A percentile compares a stretch with the other conserved stretches of the same genome.
These are phyloP conservation scores for Raphanus raphanistrum DNA, from an alignment of 345 rosid species.

Conservation along the genomic window DNA sequence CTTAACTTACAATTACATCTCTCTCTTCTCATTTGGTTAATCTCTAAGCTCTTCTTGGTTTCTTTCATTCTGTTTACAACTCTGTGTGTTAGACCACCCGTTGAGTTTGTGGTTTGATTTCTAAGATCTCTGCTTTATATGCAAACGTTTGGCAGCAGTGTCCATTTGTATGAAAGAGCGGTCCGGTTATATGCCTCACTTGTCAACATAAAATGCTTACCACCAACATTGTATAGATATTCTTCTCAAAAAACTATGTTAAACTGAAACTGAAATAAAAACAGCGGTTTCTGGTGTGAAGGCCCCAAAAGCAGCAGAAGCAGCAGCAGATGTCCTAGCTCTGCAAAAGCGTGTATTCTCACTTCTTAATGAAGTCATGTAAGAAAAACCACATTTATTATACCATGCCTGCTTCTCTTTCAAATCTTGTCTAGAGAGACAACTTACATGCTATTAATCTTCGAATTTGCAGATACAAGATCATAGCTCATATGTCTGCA, in stretches of 20 bases:
- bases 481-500: slow-evolving; percentile 85
- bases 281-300: slow-evolving; percentile 55
- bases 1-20: too few species aligned
- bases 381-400: slow-evolving; percentile 32
- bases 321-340: slow-evolving; percentile 84
- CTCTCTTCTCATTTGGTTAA: too few species aligned
- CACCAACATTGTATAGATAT: slow-evolving; percentile 78
- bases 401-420: neutral
- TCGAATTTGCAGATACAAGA: slow-evolving; percentile 73
- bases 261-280: neutral
- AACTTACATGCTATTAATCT: neutral
- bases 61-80: too few species aligned
- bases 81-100: too few species aligned
- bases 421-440: slow-evolving; percentile 5
- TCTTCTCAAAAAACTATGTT: neutral
- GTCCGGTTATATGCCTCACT: slow-evolving; percentile 84
- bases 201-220: slow-evolving; percentile 82
- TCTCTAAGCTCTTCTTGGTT: too few species aligned
- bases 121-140: neutral
- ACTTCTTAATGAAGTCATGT: slow-evolving; percentile 94
- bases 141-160: slow-evolving; percentile 64
- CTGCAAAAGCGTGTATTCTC: slow-evolving; percentile 92
- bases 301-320: slow-evolving; percentile 68
- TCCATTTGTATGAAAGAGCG: slow-evolving; percentile 94
- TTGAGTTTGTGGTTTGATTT: too few species aligned